Base-by-base conservation (phyloP, 306 rosid genomes). In the Fragaria ananassa region DNA sequence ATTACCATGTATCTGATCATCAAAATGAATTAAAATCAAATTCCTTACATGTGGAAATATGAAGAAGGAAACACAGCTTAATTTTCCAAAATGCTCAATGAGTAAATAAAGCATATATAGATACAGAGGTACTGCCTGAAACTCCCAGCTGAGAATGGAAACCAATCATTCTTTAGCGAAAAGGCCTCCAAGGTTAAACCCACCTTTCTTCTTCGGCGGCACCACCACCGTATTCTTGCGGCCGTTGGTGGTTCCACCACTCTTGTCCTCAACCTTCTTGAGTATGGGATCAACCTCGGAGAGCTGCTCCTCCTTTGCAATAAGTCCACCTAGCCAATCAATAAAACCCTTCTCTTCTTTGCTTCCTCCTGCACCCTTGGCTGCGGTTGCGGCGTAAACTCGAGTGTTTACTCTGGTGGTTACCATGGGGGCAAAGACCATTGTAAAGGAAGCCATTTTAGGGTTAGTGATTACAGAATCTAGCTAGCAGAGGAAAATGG, bases 151-250 rank as follows among this genome's bases (percentile, higher is more conserved):
- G 66, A 21, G 34, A 56, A 41, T 39, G 67, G 10, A 27, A 56
- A 56, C 17, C 8, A 57, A 72, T 89, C 82, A 88, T 6, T 86
- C 86, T 86, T 90, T 90, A 25, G 90, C 93, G 77, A 92, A 92
- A 8, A 92, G 86, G 39, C 97, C 96, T 50, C 96, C 97, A 71
- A 88, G 89, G 34, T 65, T 65, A 37, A 65, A 65, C 47, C 93
- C 93, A 35, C 89, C 89, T 71, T 92, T 88, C 87, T 92, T 92
- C 92, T 92, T 90, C 49, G 76, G 89, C 3, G 92, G 96, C 78
- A 88, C 80, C 0, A 82, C 85, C 49, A 87, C 93, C 0, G 97
- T 70, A 81, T 81, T 82, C 83, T 85, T 85, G 14, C 82, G 44
- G 74, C 87, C 86, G 45, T 70, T 41, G 63, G 78, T 54, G 25